Conservation (phyloP, 352 stramenopile genomes). For the Phytophthora pistaciae region DNA sequence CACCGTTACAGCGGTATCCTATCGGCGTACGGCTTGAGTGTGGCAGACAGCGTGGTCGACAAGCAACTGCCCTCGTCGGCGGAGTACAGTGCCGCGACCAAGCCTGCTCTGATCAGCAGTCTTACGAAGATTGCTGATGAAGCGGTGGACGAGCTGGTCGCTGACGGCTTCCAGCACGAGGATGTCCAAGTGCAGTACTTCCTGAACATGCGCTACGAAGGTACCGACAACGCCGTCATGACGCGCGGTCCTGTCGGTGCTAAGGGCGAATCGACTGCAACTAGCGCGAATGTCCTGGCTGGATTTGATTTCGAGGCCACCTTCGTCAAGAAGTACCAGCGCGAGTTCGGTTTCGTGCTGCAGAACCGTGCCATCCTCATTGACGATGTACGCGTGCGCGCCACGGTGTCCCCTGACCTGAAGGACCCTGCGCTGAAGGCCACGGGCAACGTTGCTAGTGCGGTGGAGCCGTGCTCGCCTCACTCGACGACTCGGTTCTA, state of each 20-base stretch:
- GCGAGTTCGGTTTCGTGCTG: conserved; percentile 98
- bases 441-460: background rate
- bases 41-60: conserved; percentile 98
- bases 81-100: conserved; percentile 65
- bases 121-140: conserved; percentile 68
- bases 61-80: conserved; percentile 93
- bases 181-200: conserved; percentile 96
- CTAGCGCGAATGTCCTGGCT: conserved; percentile 40
- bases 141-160: conserved; percentile 74
- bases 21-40: conserved; percentile 97
- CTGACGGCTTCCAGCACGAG: conserved; percentile 87
- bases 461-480: conserved; percentile 42
- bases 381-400: conserved; percentile 98
- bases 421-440: conserved; percentile 42
- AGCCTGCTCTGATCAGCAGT: conserved; percentile 52
- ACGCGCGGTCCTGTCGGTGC: conserved; percentile 73
- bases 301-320: conserved; percentile 88
- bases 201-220: conserved; percentile 98
- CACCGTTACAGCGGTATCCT: conserved; percentile 99
- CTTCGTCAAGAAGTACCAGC: conserved; percentile 95
- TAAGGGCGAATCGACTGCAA: conserved; percentile 44
- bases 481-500: conserved; percentile 82
- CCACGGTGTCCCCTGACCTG: conserved; percentile 88
- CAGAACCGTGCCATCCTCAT: conserved; percentile 94
- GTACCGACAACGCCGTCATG: conserved; percentile 99